Percentiles rank a stretch among this genome's conserved stretches.
Conservation (phyloP, 495 filamentous ascomycete genomes). For the Hyaloscypha variabilis region DNA sequence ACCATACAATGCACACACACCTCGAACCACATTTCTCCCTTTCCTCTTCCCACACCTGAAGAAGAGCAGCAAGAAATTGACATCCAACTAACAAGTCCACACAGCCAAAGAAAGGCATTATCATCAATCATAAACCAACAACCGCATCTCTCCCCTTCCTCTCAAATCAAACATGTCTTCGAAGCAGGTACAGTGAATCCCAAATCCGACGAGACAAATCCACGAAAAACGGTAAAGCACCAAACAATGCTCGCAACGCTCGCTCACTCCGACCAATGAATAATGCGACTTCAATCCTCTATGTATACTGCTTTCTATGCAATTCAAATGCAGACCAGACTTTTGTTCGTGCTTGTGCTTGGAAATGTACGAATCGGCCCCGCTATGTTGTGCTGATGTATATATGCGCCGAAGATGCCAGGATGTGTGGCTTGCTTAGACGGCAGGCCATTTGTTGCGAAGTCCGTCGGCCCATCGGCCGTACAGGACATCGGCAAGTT, state of each 20-base stretch:
- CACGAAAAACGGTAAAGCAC: not conserved
- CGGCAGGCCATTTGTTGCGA: constrained; percentile 72
- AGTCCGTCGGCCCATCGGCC: constrained; percentile 86
- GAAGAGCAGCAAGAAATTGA: not conserved
- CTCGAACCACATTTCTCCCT: not conserved
- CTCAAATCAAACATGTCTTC: constrained; percentile 9
- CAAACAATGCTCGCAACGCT: not conserved
- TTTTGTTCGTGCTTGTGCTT: constrained; percentile 12
- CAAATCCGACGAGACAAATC: constrained; percentile 7
- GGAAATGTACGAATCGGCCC: constrained; percentile 6
- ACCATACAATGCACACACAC: not conserved
- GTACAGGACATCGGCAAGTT: constrained; percentile 89
- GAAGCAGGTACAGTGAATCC: constrained; percentile 25
- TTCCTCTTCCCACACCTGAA: not conserved
- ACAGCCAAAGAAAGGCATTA: constrained; percentile 22
- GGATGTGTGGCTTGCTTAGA: constrained; percentile 36
- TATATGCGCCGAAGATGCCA: constrained; percentile 19
- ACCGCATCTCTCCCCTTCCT: not conserved
- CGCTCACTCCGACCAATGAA: not conserved
- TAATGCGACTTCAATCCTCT: constrained; percentile 1
- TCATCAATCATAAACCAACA: constrained; percentile 26
- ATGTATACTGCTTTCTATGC: constrained; percentile 2
- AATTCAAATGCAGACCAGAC: constrained; percentile 3
- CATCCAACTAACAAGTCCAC: not conserved
- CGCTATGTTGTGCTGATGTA: constrained; percentile 13